Conservation (phyloP, 169 alveolate genomes). For the Ichthyophthirius multifiliis region DNA sequence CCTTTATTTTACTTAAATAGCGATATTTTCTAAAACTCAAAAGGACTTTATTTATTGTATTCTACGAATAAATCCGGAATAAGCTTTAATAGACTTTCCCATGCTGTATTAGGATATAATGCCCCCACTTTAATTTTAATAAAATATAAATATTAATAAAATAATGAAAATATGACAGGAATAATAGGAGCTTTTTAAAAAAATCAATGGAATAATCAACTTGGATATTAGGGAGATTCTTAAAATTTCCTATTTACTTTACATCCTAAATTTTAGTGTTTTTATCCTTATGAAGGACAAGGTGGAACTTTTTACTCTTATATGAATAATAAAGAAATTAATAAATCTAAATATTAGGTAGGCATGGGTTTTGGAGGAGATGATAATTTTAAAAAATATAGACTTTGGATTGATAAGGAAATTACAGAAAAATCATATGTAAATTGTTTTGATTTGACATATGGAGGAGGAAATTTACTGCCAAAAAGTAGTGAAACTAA, state of each 20-base stretch:
- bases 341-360: slow-evolving; percentile 40
- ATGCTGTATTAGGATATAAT: slow-evolving; percentile 28
- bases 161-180: background rate
- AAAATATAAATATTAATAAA: slow-evolving; percentile 13
- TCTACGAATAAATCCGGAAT: slow-evolving; percentile 20
- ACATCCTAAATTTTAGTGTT: slow-evolving; percentile 5
- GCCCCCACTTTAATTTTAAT: slow-evolving; percentile 29
- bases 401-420: slow-evolving; percentile 43
- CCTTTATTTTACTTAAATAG: background rate
- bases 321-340: slow-evolving; percentile 17
- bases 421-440: slow-evolving; percentile 16
- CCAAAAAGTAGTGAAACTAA: background rate
- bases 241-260: slow-evolving; percentile 10
- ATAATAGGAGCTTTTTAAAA: slow-evolving; percentile 31
- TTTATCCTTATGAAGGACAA: background rate
- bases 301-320: slow-evolving; percentile 9
- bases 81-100: slow-evolving; percentile 28
- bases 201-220: slow-evolving; percentile 14
- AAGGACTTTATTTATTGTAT: slow-evolving; percentile 11
- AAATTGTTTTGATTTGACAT: slow-evolving; percentile 17
- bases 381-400: background rate
- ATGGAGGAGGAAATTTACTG: slow-evolving; percentile 17
- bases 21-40: background rate
- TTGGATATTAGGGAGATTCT: slow-evolving; percentile 7
- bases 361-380: slow-evolving; percentile 46